These are phyloP conservation scores for Trametes cingulata DNA, from an alignment of 768 basidiomycete genomes.

Conservation along the genomic window DNA sequence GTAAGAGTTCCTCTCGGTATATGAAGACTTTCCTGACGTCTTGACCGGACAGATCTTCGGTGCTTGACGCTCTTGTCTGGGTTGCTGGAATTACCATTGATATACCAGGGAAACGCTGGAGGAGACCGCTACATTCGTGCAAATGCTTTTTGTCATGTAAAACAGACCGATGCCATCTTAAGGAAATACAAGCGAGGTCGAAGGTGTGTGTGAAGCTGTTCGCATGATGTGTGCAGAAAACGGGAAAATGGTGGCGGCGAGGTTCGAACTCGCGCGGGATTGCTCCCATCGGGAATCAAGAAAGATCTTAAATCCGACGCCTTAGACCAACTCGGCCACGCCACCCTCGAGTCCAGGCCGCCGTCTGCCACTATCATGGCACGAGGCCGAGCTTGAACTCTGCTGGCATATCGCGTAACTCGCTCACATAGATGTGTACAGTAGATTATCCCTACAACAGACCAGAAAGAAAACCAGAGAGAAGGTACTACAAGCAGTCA, in stretches of 20 bases:
- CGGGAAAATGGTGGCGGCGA: slow-evolving; percentile 71
- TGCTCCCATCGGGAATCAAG: slow-evolving; percentile 80
- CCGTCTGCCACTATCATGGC: neutral
- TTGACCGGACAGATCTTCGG: neutral
- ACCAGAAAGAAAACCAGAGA: neutral
- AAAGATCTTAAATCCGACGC: slow-evolving; percentile 79
- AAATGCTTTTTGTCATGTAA: no score
- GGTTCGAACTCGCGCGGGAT: slow-evolving; percentile 91
- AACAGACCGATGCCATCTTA: no score
- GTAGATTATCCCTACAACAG: no score
- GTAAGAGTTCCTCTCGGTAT: slow-evolving; percentile 26
- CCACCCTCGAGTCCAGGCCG: slow-evolving; percentile 37
- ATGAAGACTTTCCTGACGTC: neutral
- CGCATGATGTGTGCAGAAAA: no score
- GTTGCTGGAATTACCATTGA: no score
- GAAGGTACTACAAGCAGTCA: neutral
- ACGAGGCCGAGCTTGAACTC: neutral
- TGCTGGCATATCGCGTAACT: no score
- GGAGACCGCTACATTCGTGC: no score
- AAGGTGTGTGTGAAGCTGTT: no score
- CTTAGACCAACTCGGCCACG: slow-evolving; percentile 91
- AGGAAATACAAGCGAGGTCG: no score
- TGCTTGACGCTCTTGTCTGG: neutral
- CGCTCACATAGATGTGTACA: no score
- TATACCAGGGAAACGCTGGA: neutral